phyloP scores from a whole-genome alignment of 2,329 filamentous ascomycete species.

The Huntiella moniliformis region DNA sequence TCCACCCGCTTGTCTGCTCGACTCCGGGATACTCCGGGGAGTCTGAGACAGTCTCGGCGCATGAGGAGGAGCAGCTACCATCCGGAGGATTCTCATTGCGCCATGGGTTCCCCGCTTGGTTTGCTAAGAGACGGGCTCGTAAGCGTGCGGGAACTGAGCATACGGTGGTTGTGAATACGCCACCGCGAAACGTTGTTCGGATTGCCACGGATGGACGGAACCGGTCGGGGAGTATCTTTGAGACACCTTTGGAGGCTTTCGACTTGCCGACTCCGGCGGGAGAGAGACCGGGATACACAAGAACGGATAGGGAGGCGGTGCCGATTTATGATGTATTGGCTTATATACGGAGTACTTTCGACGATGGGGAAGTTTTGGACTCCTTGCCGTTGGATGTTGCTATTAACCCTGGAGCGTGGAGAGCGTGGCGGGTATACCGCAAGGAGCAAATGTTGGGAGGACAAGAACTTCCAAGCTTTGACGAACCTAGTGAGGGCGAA shows the following conservation, averaged over 20 bases:
- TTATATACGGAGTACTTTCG: conserved; percentile 71
- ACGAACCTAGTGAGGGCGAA: conserved; percentile 4
- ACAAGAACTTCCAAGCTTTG: background rate
- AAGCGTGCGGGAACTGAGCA: conserved; percentile 18
- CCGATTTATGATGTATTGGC: conserved; percentile 51
- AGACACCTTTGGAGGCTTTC: conserved; percentile 5
- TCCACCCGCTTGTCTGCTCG: conserved; percentile 82
- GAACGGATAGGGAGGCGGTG: conserved; percentile 24
- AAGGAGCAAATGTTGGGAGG: conserved; percentile 23
- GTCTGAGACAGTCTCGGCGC: conserved; percentile 57
- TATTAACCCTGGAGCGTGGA: conserved; percentile 81
- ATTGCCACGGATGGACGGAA: conserved; percentile 1
- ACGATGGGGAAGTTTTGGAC: conserved; percentile 59
- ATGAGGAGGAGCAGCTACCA: conserved; percentile 63
- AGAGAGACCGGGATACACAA: conserved; percentile 21
- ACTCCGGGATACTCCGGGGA: conserved; percentile 79
- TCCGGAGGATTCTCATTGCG: conserved; percentile 80
- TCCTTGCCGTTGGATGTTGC: conserved; percentile 62
- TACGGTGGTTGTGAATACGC: conserved; percentile 7
- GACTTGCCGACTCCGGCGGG: conserved; percentile 11
- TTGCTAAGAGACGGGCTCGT: conserved; percentile 39
- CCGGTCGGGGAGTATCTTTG: conserved; percentile 8
- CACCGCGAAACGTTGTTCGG: conserved; percentile 8
- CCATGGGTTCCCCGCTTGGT: conserved; percentile 85
- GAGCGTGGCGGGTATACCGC: conserved; percentile 70